Base-by-base conservation (phyloP, 257 asterid genomes). In the Rehmannia glutinosa region DNA sequence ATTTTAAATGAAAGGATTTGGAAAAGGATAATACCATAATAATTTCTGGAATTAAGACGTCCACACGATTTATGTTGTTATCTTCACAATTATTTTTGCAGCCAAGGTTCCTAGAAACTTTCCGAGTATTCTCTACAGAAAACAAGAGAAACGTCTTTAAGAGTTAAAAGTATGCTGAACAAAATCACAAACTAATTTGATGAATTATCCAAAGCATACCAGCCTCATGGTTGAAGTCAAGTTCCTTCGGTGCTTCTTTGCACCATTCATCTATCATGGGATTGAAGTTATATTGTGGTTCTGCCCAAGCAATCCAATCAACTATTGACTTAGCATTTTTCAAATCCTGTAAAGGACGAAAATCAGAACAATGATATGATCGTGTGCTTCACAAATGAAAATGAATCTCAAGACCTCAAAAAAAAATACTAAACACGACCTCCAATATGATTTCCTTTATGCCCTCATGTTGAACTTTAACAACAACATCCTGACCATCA, bases 291-390 rank as follows among this genome's bases (percentile, higher is more conserved):
- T 90, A 92, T 36, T 92, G 98, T 30, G 98, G 96, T 81, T 92
- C 98, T 30, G 97, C 98, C 98, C 98, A 92, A 51, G 98, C 98
- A 73, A 92, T 82, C 98, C 98, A 92, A 78, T 92, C 98, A 73
- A 90, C 92, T 68, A 92, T 78, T 39, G 95, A 82, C 83, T 92
- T 92, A 4, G 98, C 97, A 79, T 90, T 90, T 74, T 87, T 92
- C 83, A 92, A 81, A 77, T 92, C 98, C 97, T 92, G 87, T 43
- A 68, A 71, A 73, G 21, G 45, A 71, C 32, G 55, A 68, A 72
- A 68, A 54, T 68, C 54, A 66, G 57, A 38, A 62, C 30, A 75
- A 65, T 15, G 25, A 71, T 27, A 52, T 57, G 57, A 52, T n/a
- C 3, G 50, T 9, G 15, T 59, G 66, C 36, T 55, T 39, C 57